Conservation (phyloP, 2,329 filamentous ascomycete genomes). For the Dactylellina sp. region DNA sequence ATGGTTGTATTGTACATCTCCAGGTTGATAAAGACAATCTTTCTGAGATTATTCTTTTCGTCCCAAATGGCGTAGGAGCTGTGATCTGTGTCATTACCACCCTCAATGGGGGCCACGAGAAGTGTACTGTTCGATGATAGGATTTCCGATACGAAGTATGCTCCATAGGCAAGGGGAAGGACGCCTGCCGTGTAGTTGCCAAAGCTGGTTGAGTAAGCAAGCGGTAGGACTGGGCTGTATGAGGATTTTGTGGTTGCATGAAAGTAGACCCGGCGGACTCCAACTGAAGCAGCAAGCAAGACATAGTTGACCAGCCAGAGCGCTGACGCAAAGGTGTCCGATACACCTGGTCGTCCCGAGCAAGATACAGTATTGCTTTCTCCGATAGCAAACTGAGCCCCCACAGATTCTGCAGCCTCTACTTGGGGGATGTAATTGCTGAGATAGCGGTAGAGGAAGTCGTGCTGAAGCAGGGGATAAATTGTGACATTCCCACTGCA, state of each 20-base stretch:
- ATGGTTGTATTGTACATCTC: conserved; percentile 31
- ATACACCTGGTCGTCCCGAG: conserved; percentile 59
- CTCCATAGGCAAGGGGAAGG: conserved; percentile 45
- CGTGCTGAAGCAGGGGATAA: conserved; percentile 25
- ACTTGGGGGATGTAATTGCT: conserved; percentile 44
- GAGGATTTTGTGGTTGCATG: conserved; percentile 59
- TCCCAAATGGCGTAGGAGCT: conserved; percentile 51
- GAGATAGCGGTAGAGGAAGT: conserved; percentile 20
- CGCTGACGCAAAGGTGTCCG: conserved; percentile 59
- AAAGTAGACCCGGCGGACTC: conserved; percentile 59
- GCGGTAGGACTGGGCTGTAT: conserved; percentile 37
- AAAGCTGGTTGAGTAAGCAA: conserved; percentile 2
- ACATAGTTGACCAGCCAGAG: conserved; percentile 60
- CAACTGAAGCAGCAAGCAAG: conserved; percentile 58
- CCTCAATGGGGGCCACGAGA: conserved; percentile 22
- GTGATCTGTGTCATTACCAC: conserved; percentile 34
- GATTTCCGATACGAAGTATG: conserved; percentile 47
- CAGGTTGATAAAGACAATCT: conserved; percentile 51
- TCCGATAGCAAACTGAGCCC: conserved; percentile 59
- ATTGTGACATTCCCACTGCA: conserved; percentile 28
- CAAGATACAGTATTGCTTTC: conserved; percentile 62
- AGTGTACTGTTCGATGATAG: conserved; percentile 38
- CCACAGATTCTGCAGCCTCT: conserved; percentile 32
- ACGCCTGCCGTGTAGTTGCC: conserved; percentile 25
- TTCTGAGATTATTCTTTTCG: conserved; percentile 31